Conservation (phyloP, 1,284 basidiomycete species). For the Lignosus rhinocerotis region DNA sequence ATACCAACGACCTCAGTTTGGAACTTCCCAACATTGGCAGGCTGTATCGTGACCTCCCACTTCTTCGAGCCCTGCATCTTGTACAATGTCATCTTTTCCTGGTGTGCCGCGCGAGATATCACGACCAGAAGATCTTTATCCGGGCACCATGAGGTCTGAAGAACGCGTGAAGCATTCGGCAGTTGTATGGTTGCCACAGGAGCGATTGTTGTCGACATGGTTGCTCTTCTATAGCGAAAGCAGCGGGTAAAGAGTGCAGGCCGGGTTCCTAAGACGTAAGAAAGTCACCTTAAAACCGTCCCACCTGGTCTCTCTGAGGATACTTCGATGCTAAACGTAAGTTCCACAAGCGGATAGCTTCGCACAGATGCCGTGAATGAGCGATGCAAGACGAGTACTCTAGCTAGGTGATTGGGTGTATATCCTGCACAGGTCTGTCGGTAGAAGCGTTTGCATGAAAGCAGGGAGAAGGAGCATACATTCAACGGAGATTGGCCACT, state of each 20-base stretch:
- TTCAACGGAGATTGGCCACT: slow-evolving; percentile 1
- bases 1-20: slow-evolving; percentile 56
- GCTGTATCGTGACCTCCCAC: slow-evolving; percentile 70
- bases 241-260: not conserved
- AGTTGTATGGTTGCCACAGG: slow-evolving; percentile 60
- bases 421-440: not conserved
- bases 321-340: not conserved
- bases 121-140: slow-evolving; percentile 79
- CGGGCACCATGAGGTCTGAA: slow-evolving; percentile 73
- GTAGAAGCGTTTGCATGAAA: slow-evolving; percentile 6
- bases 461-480: slow-evolving; percentile 14
- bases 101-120: slow-evolving; percentile 61
- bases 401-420: not conserved
- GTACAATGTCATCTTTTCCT: slow-evolving; percentile 74
- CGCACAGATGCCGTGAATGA: not conserved
- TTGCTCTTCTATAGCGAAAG: not conserved
- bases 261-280: not conserved
- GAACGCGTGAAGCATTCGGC: slow-evolving; percentile 55
- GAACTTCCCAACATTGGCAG: slow-evolving; percentile 29
- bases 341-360: not conserved
- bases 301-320: not conserved
- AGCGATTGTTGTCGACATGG: slow-evolving; percentile 45
- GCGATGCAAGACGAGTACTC: not conserved
- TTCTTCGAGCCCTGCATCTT: slow-evolving; percentile 76
- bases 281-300: not conserved